phyloP scores from a whole-genome alignment of 495 filamentous ascomycete species.

The Penicillium macrosclerotiorum region DNA sequence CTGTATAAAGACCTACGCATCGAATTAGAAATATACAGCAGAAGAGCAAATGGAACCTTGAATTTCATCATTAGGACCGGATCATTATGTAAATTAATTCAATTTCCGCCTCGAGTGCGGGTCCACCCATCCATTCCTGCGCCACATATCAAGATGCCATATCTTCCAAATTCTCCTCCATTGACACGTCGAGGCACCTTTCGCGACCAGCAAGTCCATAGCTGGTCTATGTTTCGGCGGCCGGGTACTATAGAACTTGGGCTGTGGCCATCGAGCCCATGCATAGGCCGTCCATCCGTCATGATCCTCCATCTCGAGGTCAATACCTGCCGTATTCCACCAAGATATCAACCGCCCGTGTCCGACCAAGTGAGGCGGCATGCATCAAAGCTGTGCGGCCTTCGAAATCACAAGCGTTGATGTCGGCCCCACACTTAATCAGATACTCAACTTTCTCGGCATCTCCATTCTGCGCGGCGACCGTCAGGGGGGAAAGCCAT shows the following conservation, averaged over 20 bases:
- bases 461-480: background rate
- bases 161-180: no score
- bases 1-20: slow-evolving; percentile 13
- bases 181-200: no score
- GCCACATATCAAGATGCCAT: no score
- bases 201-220: no score
- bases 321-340: background rate
- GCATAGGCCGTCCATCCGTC: background rate
- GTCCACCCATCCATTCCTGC: no score
- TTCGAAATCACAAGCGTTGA: background rate
- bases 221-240: no score
- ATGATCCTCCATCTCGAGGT: background rate
- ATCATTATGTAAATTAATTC: no score
- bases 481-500: no score
- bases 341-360: background rate
- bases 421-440: background rate
- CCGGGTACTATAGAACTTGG: no score
- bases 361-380: background rate
- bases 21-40: slow-evolving; percentile 8
- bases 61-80: no score
- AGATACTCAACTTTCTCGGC: background rate
- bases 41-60: background rate
- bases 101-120: no score
- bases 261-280: background rate
- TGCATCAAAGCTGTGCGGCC: background rate